Conservation (phyloP, 2,329 filamentous ascomycete species). For the Sarocladium oryzae region DNA sequence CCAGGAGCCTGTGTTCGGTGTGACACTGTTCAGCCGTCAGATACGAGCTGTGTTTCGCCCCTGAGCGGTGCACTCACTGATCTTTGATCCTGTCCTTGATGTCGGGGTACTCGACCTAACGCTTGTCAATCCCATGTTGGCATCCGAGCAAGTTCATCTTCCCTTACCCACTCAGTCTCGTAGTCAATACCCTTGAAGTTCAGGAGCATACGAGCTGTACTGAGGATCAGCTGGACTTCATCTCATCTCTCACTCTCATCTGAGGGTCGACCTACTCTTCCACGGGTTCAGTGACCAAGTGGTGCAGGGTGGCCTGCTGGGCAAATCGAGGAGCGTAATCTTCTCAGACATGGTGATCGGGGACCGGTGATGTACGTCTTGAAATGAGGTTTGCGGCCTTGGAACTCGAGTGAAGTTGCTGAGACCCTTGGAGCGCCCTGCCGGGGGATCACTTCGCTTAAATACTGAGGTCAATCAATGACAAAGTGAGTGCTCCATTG, state of each 20-base stretch:
- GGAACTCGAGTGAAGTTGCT: too few species aligned
- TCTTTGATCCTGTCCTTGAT: constrained; percentile 45
- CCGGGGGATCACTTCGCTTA: too few species aligned
- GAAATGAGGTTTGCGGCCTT: too few species aligned
- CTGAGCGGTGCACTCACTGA: constrained; percentile 36
- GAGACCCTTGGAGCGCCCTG: too few species aligned
- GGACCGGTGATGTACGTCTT: neutral
- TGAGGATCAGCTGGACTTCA: too few species aligned
- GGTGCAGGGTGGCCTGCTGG: constrained; percentile 38
- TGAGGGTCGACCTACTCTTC: constrained; percentile 44
- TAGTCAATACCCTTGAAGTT: constrained; percentile 62
- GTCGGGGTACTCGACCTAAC: constrained; percentile 54
- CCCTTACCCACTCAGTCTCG: constrained; percentile 49
- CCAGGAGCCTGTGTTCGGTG: constrained; percentile 35
- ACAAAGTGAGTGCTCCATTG: too few species aligned
- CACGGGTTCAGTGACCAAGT: constrained; percentile 59
- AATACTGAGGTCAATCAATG: too few species aligned
- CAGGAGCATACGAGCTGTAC: constrained; percentile 49
- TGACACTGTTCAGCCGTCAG: neutral
- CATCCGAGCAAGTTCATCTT: neutral
- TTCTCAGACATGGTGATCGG: constrained; percentile 20
- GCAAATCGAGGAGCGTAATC: constrained; percentile 54
- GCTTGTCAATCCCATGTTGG: neutral
- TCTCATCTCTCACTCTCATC: too few species aligned
- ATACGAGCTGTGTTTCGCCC: neutral